Percentiles rank a stretch among this genome's conserved stretches.
Evolutionary conservation across 106 monocot species (phyloP).

Genomic region (Xerophyta viscosa): DNA sequence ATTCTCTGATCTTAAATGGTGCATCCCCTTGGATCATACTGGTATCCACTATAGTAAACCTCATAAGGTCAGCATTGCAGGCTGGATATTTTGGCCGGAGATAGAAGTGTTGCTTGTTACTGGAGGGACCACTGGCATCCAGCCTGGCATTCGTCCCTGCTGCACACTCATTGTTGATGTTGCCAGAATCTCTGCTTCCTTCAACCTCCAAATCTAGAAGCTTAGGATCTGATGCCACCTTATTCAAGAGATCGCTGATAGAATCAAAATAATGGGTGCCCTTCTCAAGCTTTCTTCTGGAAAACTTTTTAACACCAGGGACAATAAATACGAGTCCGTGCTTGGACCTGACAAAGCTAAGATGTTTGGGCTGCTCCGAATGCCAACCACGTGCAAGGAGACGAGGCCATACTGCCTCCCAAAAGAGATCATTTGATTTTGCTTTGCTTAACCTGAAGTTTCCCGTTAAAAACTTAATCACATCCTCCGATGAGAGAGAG

Average conservation of each 20-base stretch:
- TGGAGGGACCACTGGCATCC: slow-evolving; percentile 13
- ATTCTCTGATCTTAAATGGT: slow-evolving; percentile 38
- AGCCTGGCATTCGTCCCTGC: slow-evolving; percentile 7
- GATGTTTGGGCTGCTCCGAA: slow-evolving; percentile 68
- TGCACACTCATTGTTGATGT: slow-evolving; percentile 12
- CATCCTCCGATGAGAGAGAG: slow-evolving; percentile 49
- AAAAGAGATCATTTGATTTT: slow-evolving; percentile 81
- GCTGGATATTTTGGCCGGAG: slow-evolving; percentile 23
- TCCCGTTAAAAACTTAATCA: slow-evolving; percentile 78
- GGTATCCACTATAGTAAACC: slow-evolving; percentile 71
- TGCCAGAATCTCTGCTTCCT: no score
- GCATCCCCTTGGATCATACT: slow-evolving; percentile 33
- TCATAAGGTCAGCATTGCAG: slow-evolving; percentile 30
- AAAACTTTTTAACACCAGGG: slow-evolving; percentile 73
- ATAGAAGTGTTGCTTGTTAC: slow-evolving; percentile 15
- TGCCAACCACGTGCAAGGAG: slow-evolving; percentile 83
- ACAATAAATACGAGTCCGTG: slow-evolving; percentile 57
- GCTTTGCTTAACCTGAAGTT: slow-evolving; percentile 82
- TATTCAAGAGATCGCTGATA: slow-evolving; percentile 73
- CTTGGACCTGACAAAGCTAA: slow-evolving; percentile 14
- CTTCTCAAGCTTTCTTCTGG: slow-evolving; percentile 67
- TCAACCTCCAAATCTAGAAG: slow-evolving; percentile 60
- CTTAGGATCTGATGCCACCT: slow-evolving; percentile 70
- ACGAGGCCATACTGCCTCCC: slow-evolving; percentile 97
- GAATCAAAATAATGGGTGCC: slow-evolving; percentile 93